Evolutionary conservation across 192 early-diverging fungal species (phyloP).

Genomic region (Coemansia sp.): DNA sequence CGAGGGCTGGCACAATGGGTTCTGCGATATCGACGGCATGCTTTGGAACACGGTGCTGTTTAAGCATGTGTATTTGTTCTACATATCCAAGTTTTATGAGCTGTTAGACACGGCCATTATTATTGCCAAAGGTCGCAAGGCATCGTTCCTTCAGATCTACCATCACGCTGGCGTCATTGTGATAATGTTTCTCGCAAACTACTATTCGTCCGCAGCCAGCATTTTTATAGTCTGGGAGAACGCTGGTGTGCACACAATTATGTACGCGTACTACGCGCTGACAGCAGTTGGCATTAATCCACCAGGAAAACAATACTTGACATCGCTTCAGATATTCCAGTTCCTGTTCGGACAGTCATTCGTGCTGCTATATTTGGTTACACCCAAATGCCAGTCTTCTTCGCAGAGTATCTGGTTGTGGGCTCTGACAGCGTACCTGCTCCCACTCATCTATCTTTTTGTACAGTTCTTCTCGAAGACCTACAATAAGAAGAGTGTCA

Average conservation of each 20-base stretch:
- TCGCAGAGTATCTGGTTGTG: slow-evolving; percentile 59
- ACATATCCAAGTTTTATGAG: slow-evolving; percentile 83
- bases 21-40: slow-evolving; percentile 64
- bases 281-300: slow-evolving; percentile 70
- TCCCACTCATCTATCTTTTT: slow-evolving; percentile 71
- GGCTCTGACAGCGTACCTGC: slow-evolving; percentile 66
- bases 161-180: slow-evolving; percentile 85
- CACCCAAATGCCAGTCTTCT: slow-evolving; percentile 54
- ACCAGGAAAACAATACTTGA: slow-evolving; percentile 80
- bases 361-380: slow-evolving; percentile 19
- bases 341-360: slow-evolving; percentile 70
- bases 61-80: slow-evolving; percentile 74
- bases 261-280: slow-evolving; percentile 74
- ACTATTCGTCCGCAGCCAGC: slow-evolving; percentile 65
- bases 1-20: slow-evolving; percentile 57
- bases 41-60: slow-evolving; percentile 69
- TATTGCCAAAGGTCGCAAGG: slow-evolving; percentile 65
- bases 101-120: slow-evolving; percentile 81
- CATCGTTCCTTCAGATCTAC: slow-evolving; percentile 80
- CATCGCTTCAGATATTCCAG: slow-evolving; percentile 85
- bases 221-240: slow-evolving; percentile 78
- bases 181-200: slow-evolving; percentile 74
- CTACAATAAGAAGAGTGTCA: slow-evolving; percentile 41
- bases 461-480: slow-evolving; percentile 74
- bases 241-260: slow-evolving; percentile 75